Percentiles rank a stretch among this genome's conserved stretches.
phyloP scores from a whole-genome alignment of 176 grass and related monocot species.

The Olyra latifolia region DNA sequence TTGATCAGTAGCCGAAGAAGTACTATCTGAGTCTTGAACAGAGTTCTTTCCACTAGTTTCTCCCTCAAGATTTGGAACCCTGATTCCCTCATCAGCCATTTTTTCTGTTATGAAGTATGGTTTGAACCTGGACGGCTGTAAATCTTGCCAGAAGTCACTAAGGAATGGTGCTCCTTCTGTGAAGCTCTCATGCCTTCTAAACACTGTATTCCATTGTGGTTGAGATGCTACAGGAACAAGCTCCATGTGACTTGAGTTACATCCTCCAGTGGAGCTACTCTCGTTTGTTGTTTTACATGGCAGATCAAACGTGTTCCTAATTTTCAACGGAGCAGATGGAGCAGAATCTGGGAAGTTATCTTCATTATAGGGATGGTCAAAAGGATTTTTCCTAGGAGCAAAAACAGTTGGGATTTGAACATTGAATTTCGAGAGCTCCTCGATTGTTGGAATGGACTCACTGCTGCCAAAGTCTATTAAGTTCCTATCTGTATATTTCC shows the following conservation, averaged over 20 bases:
- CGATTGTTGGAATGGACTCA: slow-evolving; percentile 34
- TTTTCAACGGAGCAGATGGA: slow-evolving; percentile 43
- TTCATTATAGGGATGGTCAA: slow-evolving; percentile 55
- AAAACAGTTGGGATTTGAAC: slow-evolving; percentile 48
- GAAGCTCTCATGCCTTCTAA: slow-evolving; percentile 72
- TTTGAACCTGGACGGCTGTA: slow-evolving; percentile 36
- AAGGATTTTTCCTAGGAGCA: slow-evolving; percentile 55
- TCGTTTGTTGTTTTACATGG: slow-evolving; percentile 25
- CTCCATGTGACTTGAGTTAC: slow-evolving; percentile 24
- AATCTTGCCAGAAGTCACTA: slow-evolving; percentile 41
- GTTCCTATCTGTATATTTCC: slow-evolving; percentile 45
- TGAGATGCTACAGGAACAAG: slow-evolving; percentile 13
- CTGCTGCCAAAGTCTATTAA: slow-evolving; percentile 39
- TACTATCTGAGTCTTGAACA: slow-evolving; percentile 38
- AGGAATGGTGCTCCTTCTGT: slow-evolving; percentile 51
- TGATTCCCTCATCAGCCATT: slow-evolving; percentile 27
- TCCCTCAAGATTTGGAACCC: slow-evolving; percentile 23
- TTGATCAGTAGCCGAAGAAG: slow-evolving; percentile 44
- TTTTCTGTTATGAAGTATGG: slow-evolving; percentile 57
- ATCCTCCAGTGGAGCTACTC: slow-evolving; percentile 23
- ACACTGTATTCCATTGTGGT: slow-evolving; percentile 35
- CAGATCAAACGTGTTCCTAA: slow-evolving; percentile 44
- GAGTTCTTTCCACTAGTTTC: slow-evolving; percentile 46
- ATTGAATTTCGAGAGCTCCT: slow-evolving; percentile 47
- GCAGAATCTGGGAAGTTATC: slow-evolving; percentile 64